Evolutionary conservation across 1,284 basidiomycete genomes (phyloP).

Genomic region (Rhodotorula sp.): DNA sequence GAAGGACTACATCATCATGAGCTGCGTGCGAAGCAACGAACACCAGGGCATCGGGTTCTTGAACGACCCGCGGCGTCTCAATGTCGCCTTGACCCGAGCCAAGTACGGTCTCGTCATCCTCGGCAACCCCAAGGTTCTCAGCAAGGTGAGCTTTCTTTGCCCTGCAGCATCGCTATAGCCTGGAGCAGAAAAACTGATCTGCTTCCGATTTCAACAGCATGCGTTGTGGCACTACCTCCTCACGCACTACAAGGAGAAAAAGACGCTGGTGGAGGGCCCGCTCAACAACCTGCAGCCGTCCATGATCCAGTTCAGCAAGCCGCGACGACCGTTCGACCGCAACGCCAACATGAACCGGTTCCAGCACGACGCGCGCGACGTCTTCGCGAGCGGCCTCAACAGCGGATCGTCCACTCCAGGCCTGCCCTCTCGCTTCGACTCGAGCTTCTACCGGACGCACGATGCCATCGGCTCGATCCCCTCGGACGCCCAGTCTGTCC

Average conservation of each 20-base stretch:
- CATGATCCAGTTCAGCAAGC: slow-evolving; percentile 99
- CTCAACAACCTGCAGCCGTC: slow-evolving; percentile 93
- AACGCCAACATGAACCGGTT: slow-evolving; percentile 40
- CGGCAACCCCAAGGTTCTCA: slow-evolving; percentile 97
- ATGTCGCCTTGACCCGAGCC: slow-evolving; percentile 94
- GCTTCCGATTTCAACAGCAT: slow-evolving; percentile 61
- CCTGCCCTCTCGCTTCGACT: slow-evolving; percentile 86
- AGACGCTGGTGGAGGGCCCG: slow-evolving; percentile 90
- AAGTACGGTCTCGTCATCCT: slow-evolving; percentile 98
- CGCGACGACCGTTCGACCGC: slow-evolving; percentile 63
- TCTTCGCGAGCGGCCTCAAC: slow-evolving; percentile 11
- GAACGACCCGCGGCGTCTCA: slow-evolving; percentile 93
- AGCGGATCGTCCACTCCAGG: slow-evolving; percentile 50
- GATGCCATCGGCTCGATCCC: slow-evolving; percentile 93
- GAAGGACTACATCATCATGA: slow-evolving; percentile 99
- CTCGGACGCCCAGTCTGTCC: slow-evolving; percentile 87
- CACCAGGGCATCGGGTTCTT: slow-evolving; percentile 99
- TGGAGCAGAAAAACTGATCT: not conserved
- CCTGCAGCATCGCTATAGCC: slow-evolving; percentile 5
- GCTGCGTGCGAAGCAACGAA: slow-evolving; percentile 98
- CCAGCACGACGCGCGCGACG: slow-evolving; percentile 44
- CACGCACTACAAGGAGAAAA: slow-evolving; percentile 97
- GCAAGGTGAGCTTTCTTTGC: slow-evolving; percentile 68
- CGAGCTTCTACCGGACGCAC: slow-evolving; percentile 91
- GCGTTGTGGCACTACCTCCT: slow-evolving; percentile 97